These are phyloP conservation scores for Pisolithus thermaeus DNA, from an alignment of 1,284 basidiomycete species.

Conservation along the genomic window DNA sequence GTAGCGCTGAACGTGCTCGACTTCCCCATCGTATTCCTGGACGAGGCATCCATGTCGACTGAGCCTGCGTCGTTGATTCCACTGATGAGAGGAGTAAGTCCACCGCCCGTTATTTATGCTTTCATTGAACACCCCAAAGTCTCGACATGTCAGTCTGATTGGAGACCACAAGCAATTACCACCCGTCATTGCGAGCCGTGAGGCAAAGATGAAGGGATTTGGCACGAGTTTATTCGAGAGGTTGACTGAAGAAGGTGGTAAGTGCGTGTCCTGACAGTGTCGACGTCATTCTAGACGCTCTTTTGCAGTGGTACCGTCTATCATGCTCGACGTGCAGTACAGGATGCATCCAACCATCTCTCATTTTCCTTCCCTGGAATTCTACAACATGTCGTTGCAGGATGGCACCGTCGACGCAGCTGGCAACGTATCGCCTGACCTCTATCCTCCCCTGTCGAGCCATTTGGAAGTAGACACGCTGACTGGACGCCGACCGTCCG, in stretches of 20 bases:
- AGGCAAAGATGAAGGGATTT: slow-evolving; percentile 67
- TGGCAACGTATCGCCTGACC: slow-evolving; percentile 47
- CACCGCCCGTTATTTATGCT: slow-evolving; percentile 7
- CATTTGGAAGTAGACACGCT: slow-evolving; percentile 37
- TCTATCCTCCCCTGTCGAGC: slow-evolving; percentile 56
- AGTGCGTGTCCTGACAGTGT: slow-evolving; percentile 24
- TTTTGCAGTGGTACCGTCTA: slow-evolving; percentile 61
- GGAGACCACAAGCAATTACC: slow-evolving; percentile 98
- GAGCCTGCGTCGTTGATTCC: slow-evolving; percentile 86
- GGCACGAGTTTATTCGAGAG: slow-evolving; percentile 86
- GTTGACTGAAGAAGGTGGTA: slow-evolving; percentile 73
- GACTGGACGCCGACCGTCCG: slow-evolving; percentile 40
- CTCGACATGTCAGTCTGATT: slow-evolving; percentile 80
- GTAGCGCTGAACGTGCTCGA: slow-evolving; percentile 61
- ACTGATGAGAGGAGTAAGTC: slow-evolving; percentile 80
- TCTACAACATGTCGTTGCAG: slow-evolving; percentile 67
- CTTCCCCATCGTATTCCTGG: slow-evolving; percentile 90
- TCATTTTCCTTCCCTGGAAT: slow-evolving; percentile 77
- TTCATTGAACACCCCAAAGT: slow-evolving; percentile 37
- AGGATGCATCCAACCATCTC: slow-evolving; percentile 93
- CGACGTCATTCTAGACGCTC: slow-evolving; percentile 8
- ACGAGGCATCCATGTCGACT: slow-evolving; percentile 95
- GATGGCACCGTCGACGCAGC: slow-evolving; percentile 65
- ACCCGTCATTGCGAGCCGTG: slow-evolving; percentile 74
- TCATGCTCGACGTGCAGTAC: slow-evolving; percentile 91